Evolutionary conservation across 2,329 filamentous ascomycete genomes (phyloP), one percentile per base, ranked within the genome.

Genomic region (Aspergillus hortae): DNA sequence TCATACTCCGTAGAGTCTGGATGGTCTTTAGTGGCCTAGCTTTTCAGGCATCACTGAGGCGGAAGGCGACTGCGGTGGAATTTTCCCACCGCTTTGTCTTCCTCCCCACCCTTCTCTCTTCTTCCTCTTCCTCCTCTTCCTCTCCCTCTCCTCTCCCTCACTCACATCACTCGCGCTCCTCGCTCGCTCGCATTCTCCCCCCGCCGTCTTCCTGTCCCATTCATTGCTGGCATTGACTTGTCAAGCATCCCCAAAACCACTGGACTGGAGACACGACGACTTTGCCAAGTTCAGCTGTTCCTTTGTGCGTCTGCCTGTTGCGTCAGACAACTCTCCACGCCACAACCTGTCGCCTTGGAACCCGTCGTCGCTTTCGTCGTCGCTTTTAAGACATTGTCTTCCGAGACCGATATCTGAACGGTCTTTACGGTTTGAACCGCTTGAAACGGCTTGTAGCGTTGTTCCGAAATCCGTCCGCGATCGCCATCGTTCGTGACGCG

Each of bases 141-240:
- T 46, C 38, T 27, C 40, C 21, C 33, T 32, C 23, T 44, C 17
- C 21, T 44, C n/a, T 53, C 35, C 54, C 49, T 43, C 43, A 27
- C 30, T 53, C 55, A 53, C 55, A n/a, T 59, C 56, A 45, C 54
- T 58, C 58, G 56, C 53, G 52, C 51, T 55, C 58, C 52, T 56
- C 52, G 56, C 58, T 61, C 56, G 57, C 63, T 60, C 56, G 55
- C 53, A 52, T 57, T 60, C 53, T 53, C 57, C 60, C 59, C 57
- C 60, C 54, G 53, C 58, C 59, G 64, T 61, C 54, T 59, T 64
- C 58, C 58, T 65, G 62, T 64, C 56, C 56, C 53, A 49, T 62
- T 66, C 59, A 55, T 67, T 69, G 73, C 74, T 76, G 74, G 73
- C 74, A 77, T 77, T 77, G 68, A 74, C 74, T 77, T 77, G 74